Evolutionary conservation across 2,329 filamentous ascomycete species (phyloP), one percentile per base, ranked within the genome.

Genomic region (Herpotrichia juniperi): DNA sequence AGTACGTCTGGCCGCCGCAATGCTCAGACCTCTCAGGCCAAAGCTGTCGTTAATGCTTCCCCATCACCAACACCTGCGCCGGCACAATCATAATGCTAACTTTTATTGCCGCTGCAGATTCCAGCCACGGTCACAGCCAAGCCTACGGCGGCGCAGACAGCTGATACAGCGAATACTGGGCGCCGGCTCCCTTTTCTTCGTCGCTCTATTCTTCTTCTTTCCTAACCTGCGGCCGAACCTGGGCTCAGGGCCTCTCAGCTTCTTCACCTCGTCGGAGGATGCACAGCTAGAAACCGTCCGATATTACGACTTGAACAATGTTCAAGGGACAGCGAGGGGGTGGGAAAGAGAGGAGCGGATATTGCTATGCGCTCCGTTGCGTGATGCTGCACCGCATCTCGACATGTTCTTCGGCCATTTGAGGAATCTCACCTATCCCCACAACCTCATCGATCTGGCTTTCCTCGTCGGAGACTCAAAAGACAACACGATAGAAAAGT

Each of bases 321-420:
- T 96, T 5, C 89, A 94, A 71, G 94, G 94, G 40, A 94, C 92
- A 7, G 91, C 90, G 46, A 87, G 90, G 59, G 96, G 94, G 5
- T 99, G 94, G 94, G 93, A 97, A 75, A 84, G 92, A 53, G 94
- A 96, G 73, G 94, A 99, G 78, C 87, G 94, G 59, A 96, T 99
- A 61, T 81, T 99, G 26, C 84, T 99, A 51, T 97, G 94, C 74
- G 94, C 96, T 14, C 94, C 94, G 39, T 83, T 99, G 49, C 86
- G 94, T 74, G 96, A 99, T 74, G 94, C 94, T 40, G 87, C 96
- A 68, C 83, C 90, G 22, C 94, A 99, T 81, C 78, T 99, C 43
- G 85, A 88, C 56, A 97, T 99, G 93, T 97, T 99, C 83, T 99
- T 99, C 78, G 89, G 89, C n/a, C 96, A 99, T 72, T 82, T 99